Evolutionary conservation across 1,284 basidiomycete genomes (phyloP).

Genomic region (Termitomyces sp.): DNA sequence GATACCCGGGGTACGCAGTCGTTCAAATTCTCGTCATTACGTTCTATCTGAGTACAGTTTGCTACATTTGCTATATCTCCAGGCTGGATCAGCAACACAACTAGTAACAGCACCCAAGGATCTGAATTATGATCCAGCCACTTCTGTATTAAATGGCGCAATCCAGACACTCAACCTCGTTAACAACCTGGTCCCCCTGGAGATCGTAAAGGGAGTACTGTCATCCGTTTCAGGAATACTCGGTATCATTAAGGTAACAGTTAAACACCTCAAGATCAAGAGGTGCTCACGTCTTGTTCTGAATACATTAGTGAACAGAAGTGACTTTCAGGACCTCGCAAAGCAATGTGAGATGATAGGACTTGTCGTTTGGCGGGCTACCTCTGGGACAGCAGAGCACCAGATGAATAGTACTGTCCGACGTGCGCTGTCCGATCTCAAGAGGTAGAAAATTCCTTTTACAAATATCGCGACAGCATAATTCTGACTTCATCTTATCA

Average conservation of each 20-base stretch:
- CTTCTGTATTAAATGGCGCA: conserved; percentile 7
- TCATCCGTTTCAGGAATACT: conserved; percentile 8
- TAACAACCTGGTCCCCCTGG: neutral
- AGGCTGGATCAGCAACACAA: neutral
- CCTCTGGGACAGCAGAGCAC: conserved; percentile 1
- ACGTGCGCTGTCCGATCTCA: conserved; percentile 4
- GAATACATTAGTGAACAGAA: conserved; percentile 9
- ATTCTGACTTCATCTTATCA: neutral
- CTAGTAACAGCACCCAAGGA: neutral
- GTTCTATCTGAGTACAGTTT: neutral
- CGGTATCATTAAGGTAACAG: conserved; percentile 8
- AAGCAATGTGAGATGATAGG: conserved; percentile 13
- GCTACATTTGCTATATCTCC: neutral
- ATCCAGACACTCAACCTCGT: conserved; percentile 7
- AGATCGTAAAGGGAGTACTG: conserved; percentile 7
- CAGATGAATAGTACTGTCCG: conserved; percentile 1
- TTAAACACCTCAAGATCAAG: neutral
- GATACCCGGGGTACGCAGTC: neutral
- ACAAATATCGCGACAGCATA: neutral
- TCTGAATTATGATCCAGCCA: conserved; percentile 5
- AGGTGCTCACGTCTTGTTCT: neutral
- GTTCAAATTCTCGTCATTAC: neutral
- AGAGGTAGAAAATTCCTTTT: neutral
- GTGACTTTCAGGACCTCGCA: conserved; percentile 11
- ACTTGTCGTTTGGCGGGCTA: conserved; percentile 12